Evolutionary conservation across 805 yeast species (phyloP), one percentile per base, ranked within the genome.

Genomic region (Hanseniaspora valbyensis): DNA sequence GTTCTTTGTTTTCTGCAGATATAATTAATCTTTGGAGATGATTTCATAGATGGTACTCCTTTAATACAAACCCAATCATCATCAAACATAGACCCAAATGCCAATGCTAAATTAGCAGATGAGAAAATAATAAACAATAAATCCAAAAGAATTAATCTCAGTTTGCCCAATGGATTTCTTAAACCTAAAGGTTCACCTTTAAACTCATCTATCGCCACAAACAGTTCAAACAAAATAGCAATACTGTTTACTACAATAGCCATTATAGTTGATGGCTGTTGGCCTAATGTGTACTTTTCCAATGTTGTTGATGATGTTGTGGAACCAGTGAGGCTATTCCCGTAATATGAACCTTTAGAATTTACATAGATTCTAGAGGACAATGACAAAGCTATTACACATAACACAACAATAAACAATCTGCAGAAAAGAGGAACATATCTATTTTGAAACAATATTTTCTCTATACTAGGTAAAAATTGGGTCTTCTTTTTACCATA

Each of bases 251-350:
- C 95, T 48, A 79, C 79, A 2, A 92, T 75, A 3, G 96, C 92
- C 95, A 92, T 87, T 41, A 89, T 80, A 0, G 97, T 85, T 57
- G 95, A 81, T 16, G 98, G 83, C 59, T 84, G 88, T 61, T 84
- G 95, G 7, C 74, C 69, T 7, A 85, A 65, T 12, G 67, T 61
- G 1, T 54, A 41, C 9, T 55, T 55, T 16, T 40, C 40, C 13
- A 40, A 33, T 12, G 37, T 24, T 13, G 32, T 22, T 13, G 42
- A 16, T 9, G 40, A 36, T 10, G 39, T 16, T 9, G 52, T 22
- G 6, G 54, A 28, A 26, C 51, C 50, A 14, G 52, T 45, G 28
- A 46, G 42, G 32, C 59, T 26, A 13, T 30, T 14, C 10, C 51
- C 44, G 26, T 29, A 40, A 28, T 48, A 48, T 5, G 38, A 18